phyloP scores from a whole-genome alignment of 768 basidiomycete genomes.

The Trametes gibbosa region DNA sequence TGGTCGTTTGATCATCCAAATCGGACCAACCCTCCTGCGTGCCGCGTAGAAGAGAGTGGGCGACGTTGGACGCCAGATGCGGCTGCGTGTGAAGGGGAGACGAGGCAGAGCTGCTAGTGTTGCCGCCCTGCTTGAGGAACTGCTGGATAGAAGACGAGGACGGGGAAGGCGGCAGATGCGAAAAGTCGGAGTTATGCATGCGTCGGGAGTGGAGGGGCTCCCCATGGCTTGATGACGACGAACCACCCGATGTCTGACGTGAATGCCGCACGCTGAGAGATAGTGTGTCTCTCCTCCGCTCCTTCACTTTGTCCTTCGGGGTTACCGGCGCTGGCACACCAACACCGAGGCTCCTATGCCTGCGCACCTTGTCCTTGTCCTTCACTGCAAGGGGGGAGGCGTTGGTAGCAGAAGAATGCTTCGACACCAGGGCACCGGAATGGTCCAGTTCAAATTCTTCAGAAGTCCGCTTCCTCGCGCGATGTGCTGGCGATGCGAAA shows the following conservation, averaged over 20 bases:
- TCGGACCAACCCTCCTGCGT: conserved; percentile 90
- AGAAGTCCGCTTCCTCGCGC: conserved; percentile 72
- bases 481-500: conserved; percentile 51
- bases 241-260: conserved; percentile 67
- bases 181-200: conserved; percentile 73
- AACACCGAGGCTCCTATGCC: conserved; percentile 71
- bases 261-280: conserved; percentile 42
- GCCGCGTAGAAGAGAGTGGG: conserved; percentile 80
- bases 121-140: conserved; percentile 60
- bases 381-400: conserved; percentile 34
- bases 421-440: conserved; percentile 56
- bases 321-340: conserved; percentile 39
- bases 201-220: conserved; percentile 54
- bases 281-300: conserved; percentile 33
- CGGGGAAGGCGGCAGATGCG: conserved; percentile 87
- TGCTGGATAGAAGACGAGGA: conserved; percentile 88
- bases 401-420: conserved; percentile 35
- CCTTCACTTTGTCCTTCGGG: conserved; percentile 46
- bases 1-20: conserved; percentile 84
- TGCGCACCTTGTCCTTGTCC: conserved; percentile 50
- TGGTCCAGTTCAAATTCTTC: conserved; percentile 84
- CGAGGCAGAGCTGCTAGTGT: conserved; percentile 37
- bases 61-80: conserved; percentile 62
- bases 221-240: conserved; percentile 58
- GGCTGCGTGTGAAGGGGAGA: conserved; percentile 39